Evolutionary conservation across 441 rosid genomes (phyloP).

Genomic region (Pelargonium citronellum): DNA sequence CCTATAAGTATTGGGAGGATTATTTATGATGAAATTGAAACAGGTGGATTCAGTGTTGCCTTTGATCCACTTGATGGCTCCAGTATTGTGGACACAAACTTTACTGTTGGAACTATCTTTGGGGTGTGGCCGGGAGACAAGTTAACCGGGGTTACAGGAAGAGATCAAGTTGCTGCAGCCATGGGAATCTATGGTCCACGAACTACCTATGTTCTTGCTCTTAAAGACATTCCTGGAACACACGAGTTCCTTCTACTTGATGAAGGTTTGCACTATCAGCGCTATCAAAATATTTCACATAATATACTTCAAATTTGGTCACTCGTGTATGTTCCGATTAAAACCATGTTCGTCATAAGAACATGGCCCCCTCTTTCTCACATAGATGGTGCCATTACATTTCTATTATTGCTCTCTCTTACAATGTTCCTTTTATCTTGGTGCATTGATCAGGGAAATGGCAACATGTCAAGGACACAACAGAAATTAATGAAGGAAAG

Average conservation of each 20-base stretch:
- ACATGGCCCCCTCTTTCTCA: not conserved
- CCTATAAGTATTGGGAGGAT: too few relatives aligned
- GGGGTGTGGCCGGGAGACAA: conserved; percentile 99
- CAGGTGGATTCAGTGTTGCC: conserved; percentile 95
- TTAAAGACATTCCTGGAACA: conserved; percentile 81
- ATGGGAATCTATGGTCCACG: conserved; percentile 97
- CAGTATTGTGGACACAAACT: conserved; percentile 88
- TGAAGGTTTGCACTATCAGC: conserved; percentile 50
- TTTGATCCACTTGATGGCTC: conserved; percentile 95
- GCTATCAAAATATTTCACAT: not conserved
- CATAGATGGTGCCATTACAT: not conserved
- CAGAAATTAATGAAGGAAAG: conserved; percentile 79
- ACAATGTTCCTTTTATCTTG: too few relatives aligned
- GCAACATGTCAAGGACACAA: conserved; percentile 93
- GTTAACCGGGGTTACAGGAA: conserved; percentile 74
- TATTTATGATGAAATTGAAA: not conserved
- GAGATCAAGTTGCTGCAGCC: conserved; percentile 92
- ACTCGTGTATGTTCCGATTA: too few relatives aligned
- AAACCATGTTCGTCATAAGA: too few relatives aligned
- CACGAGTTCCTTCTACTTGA: conserved; percentile 98
- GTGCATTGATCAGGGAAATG: conserved; percentile 61
- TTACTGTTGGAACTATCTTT: conserved; percentile 93
- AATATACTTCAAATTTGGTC: not conserved
- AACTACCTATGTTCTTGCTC: conserved; percentile 86
- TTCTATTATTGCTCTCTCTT: too few relatives aligned